phyloP scores from a whole-genome alignment of 768 basidiomycete genomes.

The Kwoniella dejecticola region DNA sequence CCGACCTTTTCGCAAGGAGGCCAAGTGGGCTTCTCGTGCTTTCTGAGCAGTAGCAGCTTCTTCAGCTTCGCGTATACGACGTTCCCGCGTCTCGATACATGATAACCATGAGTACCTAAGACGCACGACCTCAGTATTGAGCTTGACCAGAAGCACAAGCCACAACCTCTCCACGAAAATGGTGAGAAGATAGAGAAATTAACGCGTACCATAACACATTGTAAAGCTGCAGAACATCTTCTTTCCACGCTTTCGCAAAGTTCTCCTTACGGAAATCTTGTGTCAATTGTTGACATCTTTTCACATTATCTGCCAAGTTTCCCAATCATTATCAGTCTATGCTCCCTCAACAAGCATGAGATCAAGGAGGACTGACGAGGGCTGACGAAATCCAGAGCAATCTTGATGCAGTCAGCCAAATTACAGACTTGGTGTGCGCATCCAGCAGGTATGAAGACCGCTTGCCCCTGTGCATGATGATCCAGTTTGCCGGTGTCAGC shows the following conservation, averaged over 20 bases:
- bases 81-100: constrained; percentile 19
- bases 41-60: constrained; percentile 9
- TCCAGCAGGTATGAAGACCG: constrained; percentile 89
- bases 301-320: constrained; percentile 70
- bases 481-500: too few species aligned
- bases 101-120: constrained; percentile 29
- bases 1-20: constrained; percentile 18
- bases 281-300: constrained; percentile 79
- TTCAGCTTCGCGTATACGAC: constrained; percentile 11
- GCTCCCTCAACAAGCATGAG: too few species aligned
- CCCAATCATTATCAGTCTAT: too few species aligned
- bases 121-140: background rate
- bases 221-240: constrained; percentile 85
- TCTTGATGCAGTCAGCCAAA: constrained; percentile 91
- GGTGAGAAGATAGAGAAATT: too few species aligned
- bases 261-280: constrained; percentile 89
- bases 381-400: constrained; percentile 91
- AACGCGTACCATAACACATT: constrained; percentile 96
- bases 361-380: constrained; percentile 57
- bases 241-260: constrained; percentile 84
- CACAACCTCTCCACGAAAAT: constrained; percentile 61
- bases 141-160: background rate
- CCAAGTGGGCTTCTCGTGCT: constrained; percentile 19
- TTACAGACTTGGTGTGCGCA: constrained; percentile 73
- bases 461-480: constrained; percentile 63